A percentile compares a stretch with the other conserved stretches of the same genome.
Conservation (phyloP, 306 rosid genomes). For the Dalbergia oliveri region DNA sequence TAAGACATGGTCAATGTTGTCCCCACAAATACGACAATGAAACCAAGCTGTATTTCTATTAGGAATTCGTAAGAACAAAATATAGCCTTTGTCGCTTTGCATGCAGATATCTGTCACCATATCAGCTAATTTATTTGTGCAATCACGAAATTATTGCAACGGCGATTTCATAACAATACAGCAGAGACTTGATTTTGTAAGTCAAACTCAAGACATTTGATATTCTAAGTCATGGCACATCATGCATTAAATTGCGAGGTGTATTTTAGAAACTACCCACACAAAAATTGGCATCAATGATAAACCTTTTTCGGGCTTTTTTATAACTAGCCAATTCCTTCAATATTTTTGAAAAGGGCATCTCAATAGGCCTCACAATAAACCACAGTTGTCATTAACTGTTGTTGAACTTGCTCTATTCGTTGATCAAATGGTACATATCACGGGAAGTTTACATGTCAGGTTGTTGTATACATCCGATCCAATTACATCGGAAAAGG, state of each 20-base stretch:
- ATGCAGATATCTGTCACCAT: not conserved
- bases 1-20: not conserved
- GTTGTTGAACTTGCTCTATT: conserved; percentile 20
- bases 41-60: not conserved
- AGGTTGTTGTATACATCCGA: conserved; percentile 40
- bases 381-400: conserved; percentile 22
- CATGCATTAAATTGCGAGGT: not conserved
- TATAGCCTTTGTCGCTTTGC: not conserved
- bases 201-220: not conserved
- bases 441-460: conserved; percentile 34
- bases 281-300: not conserved
- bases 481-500: conserved; percentile 36
- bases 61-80: not conserved
- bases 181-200: not conserved
- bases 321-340: not conserved
- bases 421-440: conserved; percentile 35
- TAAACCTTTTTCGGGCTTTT: not conserved
- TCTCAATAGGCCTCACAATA: not conserved
- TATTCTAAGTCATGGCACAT: not conserved
- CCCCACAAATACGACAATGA: not conserved
- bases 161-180: not conserved
- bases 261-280: not conserved
- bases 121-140: not conserved
- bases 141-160: not conserved
- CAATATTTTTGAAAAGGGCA: not conserved